These are phyloP conservation scores for Aspergillus sclerotiicarbonarius DNA, from an alignment of 495 filamentous ascomycete genomes.

Conservation along the genomic window DNA sequence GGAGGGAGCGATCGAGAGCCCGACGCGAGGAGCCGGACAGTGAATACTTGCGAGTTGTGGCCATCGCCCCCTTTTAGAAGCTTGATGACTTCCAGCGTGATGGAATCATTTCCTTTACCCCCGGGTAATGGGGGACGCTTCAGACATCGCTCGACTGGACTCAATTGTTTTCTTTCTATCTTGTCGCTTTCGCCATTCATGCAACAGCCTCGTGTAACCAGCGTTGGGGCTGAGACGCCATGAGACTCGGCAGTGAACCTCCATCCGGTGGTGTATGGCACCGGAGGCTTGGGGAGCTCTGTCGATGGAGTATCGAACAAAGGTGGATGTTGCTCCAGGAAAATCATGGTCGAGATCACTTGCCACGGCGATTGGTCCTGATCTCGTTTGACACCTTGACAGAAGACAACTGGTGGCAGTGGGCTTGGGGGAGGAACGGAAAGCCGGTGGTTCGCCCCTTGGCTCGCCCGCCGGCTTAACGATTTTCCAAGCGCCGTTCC, in stretches of 20 bases:
- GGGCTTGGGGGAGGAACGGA: background rate
- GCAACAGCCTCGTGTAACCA: slow-evolving; percentile 15
- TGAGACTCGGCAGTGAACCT: slow-evolving; percentile 22
- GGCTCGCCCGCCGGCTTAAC: background rate
- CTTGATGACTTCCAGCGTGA: slow-evolving; percentile 19
- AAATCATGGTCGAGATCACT: slow-evolving; percentile 6
- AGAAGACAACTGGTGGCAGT: background rate
- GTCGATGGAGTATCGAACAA: slow-evolving; percentile 12
- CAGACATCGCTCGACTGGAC: slow-evolving; percentile 24
- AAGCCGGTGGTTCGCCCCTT: background rate
- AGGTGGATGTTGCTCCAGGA: slow-evolving; percentile 3
- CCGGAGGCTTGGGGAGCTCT: slow-evolving; percentile 17
- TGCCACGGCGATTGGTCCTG: background rate
- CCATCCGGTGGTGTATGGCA: slow-evolving; percentile 21
- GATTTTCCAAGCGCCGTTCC: slow-evolving; percentile 3
- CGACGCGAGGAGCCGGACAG: slow-evolving; percentile 15
- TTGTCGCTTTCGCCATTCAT: slow-evolving; percentile 23
- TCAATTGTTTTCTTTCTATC: slow-evolving; percentile 16
- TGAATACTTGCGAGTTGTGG: slow-evolving; percentile 25
- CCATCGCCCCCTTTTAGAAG: slow-evolving; percentile 23
- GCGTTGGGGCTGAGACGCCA: slow-evolving; percentile 15
- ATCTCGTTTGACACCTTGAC: background rate
- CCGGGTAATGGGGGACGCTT: slow-evolving; percentile 22
- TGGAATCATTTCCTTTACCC: slow-evolving; percentile 8
- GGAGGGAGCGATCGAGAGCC: slow-evolving; percentile 3